These are phyloP conservation scores for Liriodendron chinense DNA, from an alignment of 164 flowering plant species.

Conservation along the genomic window DNA sequence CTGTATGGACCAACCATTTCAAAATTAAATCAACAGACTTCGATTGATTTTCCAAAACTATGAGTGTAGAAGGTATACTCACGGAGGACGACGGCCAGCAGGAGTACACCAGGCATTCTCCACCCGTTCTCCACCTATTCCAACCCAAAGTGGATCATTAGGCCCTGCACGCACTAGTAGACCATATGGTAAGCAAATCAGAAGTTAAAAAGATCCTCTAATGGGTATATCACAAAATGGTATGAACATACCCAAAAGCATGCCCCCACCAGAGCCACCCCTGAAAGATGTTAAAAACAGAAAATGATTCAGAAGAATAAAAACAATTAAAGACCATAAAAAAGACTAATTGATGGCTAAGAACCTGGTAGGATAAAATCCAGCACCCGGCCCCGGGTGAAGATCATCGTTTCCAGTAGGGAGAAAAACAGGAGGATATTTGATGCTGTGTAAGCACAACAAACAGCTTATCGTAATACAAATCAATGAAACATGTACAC, in stretches of 20 bases:
- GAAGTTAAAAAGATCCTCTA: no score
- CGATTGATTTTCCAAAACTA: neutral
- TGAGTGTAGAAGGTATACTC: slow-evolving; percentile 22
- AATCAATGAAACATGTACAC: no score
- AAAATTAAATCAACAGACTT: slow-evolving; percentile 7
- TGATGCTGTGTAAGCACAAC: neutral
- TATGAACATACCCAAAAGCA: slow-evolving; percentile 57
- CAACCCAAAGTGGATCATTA: slow-evolving; percentile 63
- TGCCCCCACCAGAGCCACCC: slow-evolving; percentile 47
- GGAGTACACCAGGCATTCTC: slow-evolving; percentile 31
- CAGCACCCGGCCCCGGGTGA: slow-evolving; percentile 68
- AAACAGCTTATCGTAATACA: neutral
- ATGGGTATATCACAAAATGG: neutral
- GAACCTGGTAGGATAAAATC: slow-evolving; percentile 65
- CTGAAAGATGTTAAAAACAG: slow-evolving; percentile 31
- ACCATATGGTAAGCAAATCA: neutral
- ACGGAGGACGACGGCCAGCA: slow-evolving; percentile 39
- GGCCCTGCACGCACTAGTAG: slow-evolving; percentile 49
- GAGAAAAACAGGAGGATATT: slow-evolving; percentile 44
- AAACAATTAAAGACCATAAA: no score
- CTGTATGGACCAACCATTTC: slow-evolving; percentile 31
- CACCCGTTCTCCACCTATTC: slow-evolving; percentile 1
- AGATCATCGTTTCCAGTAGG: slow-evolving; percentile 56
- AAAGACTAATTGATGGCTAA: neutral
- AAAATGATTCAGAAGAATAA: neutral